Base-by-base conservation (phyloP, 768 basidiomycete genomes). In the Boletus barrowsii region DNA sequence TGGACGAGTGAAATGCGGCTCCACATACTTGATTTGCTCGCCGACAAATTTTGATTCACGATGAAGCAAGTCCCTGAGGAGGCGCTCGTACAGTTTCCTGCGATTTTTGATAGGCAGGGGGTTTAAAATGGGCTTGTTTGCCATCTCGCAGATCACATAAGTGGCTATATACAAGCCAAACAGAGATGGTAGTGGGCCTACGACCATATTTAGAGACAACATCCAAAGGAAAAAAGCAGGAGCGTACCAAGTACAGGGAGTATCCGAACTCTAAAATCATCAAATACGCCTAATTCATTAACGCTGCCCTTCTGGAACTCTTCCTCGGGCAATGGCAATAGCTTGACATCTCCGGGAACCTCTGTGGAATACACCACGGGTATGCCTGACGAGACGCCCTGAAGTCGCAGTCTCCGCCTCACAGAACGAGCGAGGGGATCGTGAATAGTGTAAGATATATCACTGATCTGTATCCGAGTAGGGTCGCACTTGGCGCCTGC, bases 341-440 rank as follows among this genome's bases (percentile, higher is more conserved):
- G 76, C 61, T 88, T 89, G 50, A 98, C 83, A 55, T 94, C 87
- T 3, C 88, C 80, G 0, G 93, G 93, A 9, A 92, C 88, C 69
- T 98, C 97, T 11, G 95, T 97, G 4, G 93, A 96, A 72, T 96
- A 98, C 11, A 98, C 93, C 11, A 95, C 93, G 7, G 91, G 88
- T 51, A 90, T 88, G 10, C 86, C 83, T 26, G 79, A 82, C 18
- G 78, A 63, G 36, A 84, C 77, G n/a, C 83, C 84, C 24, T 78
- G 73, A 15, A 79, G 67, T 46, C 87, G 87, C 24, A 92, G 77
- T 44, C 89, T 83, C 26, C 86, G 78, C 5, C 97, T 83, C 26
- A 98, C 94, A 20, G 90, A 82, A 53, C 95, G 87, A 22, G 97
- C 97, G 17, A 99, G 82, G 5, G 95, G 94, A 69, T 98, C 97